Evolutionary conservation across 768 basidiomycete species (phyloP), one percentile per base, ranked within the genome.

Genomic region (Pleurotus pulmonarius): DNA sequence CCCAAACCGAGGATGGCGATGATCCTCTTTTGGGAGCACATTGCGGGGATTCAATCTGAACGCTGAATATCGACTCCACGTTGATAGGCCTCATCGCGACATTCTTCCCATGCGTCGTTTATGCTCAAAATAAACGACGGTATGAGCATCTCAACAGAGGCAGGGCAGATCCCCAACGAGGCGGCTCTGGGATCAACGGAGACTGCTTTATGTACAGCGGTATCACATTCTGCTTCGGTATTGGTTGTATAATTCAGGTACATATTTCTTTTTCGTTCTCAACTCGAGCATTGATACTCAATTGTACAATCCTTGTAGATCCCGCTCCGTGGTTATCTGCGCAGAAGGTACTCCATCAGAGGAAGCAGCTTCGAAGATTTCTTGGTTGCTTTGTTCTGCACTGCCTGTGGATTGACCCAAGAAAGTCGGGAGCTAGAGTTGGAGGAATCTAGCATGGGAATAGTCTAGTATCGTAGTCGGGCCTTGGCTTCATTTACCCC

Each of bases 321-420:
- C 60, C 56, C 56, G 29, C 70, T 64, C 55, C 75, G 81, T 54
- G 68, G 70, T 4, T 63, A 65, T 29, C 61, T 76, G 53, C 76
- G 81, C 46, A 24, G 48, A 11, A 75, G 82, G 34, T 80, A 81
- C 64, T 67, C 67, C 51, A 79, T 83, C 62, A 69, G 70, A 22
- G 83, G 82, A 15, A 68, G 69, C n/a, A 60, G 66, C 6, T 67
- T 67, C 49, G 68, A 68, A 2, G 81, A 82, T 57, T 81, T 75
- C 59, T 63, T 64, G 43, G 55, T 70, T 4, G 64, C 75, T 0
- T 71, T 65, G 18, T 82, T 69, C 60, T 83, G 81, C 62, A 59
- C 62, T 0, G 72, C 80, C 13, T 84, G 82, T 62, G 72, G 71
- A 9, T 75, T 83, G 45, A 70, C 71, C 0, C 81, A 83, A 62